These are phyloP conservation scores for Aspergillus sp. DNA, from an alignment of 2,329 filamentous ascomycete genomes.

Conservation along the genomic window DNA sequence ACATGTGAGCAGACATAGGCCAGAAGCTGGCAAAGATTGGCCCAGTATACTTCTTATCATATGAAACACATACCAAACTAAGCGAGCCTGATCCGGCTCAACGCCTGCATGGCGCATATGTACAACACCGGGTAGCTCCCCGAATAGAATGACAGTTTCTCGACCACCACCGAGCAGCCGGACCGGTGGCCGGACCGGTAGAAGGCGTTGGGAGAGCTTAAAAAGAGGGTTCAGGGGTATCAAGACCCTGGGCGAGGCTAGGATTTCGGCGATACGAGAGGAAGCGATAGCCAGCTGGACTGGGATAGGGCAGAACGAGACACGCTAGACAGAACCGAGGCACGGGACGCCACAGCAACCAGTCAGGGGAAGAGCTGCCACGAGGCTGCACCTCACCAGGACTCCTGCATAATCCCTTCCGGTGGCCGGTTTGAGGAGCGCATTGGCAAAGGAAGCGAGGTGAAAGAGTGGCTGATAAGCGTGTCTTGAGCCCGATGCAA, in stretches of 20 bases:
- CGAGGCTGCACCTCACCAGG: background rate
- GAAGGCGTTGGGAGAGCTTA: background rate
- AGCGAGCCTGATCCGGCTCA: background rate
- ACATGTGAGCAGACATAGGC: background rate
- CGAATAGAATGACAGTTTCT: background rate
- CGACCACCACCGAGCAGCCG: background rate
- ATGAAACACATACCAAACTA: background rate
- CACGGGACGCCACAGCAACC: background rate
- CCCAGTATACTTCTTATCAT: background rate
- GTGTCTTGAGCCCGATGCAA: background rate
- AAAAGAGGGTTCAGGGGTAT: background rate
- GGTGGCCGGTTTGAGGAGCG: background rate
- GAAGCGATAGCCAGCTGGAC: background rate
- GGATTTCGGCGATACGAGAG: background rate
- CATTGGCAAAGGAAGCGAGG: background rate
- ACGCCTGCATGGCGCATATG: background rate
- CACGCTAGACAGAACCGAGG: background rate
- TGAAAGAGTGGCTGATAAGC: background rate
- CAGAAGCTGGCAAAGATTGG: background rate
- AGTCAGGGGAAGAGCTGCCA: background rate
- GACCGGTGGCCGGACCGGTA: slow-evolving; percentile 20
- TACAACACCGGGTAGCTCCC: background rate
- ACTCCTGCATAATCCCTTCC: background rate
- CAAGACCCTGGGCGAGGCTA: background rate
- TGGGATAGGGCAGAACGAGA: background rate